Evolutionary conservation across 2,329 filamentous ascomycete genomes (phyloP).

Genomic region (Colletotrichum sp.): DNA sequence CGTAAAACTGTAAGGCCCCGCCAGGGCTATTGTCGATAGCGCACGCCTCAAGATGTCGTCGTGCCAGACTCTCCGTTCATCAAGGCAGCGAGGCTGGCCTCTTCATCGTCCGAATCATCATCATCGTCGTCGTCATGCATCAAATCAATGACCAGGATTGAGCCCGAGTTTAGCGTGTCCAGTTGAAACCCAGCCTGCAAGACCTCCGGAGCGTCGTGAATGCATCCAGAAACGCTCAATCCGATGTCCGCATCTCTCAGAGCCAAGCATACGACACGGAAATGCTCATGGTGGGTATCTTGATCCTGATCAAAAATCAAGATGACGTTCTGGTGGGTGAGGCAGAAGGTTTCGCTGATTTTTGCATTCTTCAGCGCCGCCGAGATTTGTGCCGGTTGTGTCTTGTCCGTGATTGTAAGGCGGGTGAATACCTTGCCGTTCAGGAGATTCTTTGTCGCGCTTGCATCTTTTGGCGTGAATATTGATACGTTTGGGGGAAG

Average conservation of each 20-base stretch:
- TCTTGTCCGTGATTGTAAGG: slow-evolving; percentile 21
- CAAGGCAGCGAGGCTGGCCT: slow-evolving; percentile 6
- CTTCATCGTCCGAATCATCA: slow-evolving; percentile 22
- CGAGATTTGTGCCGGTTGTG: slow-evolving; percentile 14
- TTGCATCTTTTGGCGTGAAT: slow-evolving; percentile 19
- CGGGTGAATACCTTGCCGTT: slow-evolving; percentile 23
- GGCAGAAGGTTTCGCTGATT: slow-evolving; percentile 19
- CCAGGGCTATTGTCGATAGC: not conserved
- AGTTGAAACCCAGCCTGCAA: slow-evolving; percentile 26
- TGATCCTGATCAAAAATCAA: slow-evolving; percentile 21
- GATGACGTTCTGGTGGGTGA: slow-evolving; percentile 19
- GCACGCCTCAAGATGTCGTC: not conserved
- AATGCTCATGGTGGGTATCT: slow-evolving; percentile 26
- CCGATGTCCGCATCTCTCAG: slow-evolving; percentile 25
- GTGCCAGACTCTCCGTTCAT: slow-evolving; percentile 7
- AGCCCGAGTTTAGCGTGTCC: slow-evolving; percentile 23
- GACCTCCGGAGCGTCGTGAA: slow-evolving; percentile 21
- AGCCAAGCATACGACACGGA: slow-evolving; percentile 25
- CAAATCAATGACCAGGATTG: slow-evolving; percentile 25
- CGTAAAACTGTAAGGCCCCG: not conserved
- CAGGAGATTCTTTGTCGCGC: slow-evolving; percentile 15
- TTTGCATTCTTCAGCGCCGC: slow-evolving; percentile 1
- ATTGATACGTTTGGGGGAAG: slow-evolving; percentile 26
- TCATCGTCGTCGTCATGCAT: slow-evolving; percentile 22
- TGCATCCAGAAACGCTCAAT: slow-evolving; percentile 25